These are phyloP conservation scores for Dactylis glomerata DNA, from an alignment of 176 grass and related monocot species.

Conservation along the genomic window DNA sequence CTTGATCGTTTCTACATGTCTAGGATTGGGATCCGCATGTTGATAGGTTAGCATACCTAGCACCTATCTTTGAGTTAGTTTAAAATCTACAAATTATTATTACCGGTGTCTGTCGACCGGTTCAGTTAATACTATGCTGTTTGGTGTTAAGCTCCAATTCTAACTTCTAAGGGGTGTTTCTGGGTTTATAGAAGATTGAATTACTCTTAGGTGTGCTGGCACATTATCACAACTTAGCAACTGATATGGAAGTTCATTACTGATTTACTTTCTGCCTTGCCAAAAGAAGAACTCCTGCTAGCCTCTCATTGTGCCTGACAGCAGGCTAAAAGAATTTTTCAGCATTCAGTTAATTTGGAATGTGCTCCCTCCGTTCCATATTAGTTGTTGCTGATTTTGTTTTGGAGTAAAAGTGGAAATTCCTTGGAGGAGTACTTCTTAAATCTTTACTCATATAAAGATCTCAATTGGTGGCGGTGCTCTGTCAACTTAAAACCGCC, in stretches of 20 bases:
- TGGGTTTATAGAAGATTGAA: neutral
- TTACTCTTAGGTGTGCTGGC: neutral
- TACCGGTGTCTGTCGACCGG: neutral
- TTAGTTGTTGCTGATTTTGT: neutral
- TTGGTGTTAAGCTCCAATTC: neutral
- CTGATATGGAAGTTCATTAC: conserved; percentile 6
- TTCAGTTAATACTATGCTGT: conserved; percentile 2
- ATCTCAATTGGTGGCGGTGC: neutral
- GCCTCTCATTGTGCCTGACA: conserved; percentile 3
- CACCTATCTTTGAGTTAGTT: neutral
- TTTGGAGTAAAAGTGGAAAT: neutral
- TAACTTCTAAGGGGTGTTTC: neutral
- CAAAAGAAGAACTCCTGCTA: neutral
- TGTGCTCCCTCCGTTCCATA: no score
- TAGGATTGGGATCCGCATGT: conserved; percentile 93
- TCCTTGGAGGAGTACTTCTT: neutral
- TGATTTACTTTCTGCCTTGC: neutral
- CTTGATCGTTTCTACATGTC: conserved; percentile 97
- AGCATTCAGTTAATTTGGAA: neutral
- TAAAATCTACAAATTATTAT: neutral
- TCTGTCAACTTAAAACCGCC: neutral
- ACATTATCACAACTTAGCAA: neutral
- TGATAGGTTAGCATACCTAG: conserved; percentile 60
- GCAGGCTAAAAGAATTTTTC: neutral
- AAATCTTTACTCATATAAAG: neutral